A percentile compares a stretch with the other conserved stretches of the same genome.
Conservation (phyloP, 2,329 filamentous ascomycete genomes). For the Aspergillus viridinutans region DNA sequence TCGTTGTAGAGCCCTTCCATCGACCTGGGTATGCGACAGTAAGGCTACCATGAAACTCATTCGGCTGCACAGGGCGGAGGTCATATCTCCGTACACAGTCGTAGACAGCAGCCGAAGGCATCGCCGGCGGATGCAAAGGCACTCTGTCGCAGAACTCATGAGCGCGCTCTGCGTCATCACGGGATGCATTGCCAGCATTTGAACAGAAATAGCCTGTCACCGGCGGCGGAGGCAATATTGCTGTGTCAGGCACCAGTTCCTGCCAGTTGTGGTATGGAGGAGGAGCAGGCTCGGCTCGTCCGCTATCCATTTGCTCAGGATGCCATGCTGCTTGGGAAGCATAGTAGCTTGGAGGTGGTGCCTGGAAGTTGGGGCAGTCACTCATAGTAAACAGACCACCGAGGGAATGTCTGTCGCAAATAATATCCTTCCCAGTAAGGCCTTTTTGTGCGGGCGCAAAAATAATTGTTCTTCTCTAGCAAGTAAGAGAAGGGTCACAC, state of each 20-base stretch:
- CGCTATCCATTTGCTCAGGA: neutral
- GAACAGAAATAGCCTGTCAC: conserved; percentile 51
- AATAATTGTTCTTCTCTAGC: neutral
- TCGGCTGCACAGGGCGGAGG: conserved; percentile 43
- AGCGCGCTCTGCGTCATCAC: conserved; percentile 52
- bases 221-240: conserved; percentile 58
- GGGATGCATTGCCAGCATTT: conserved; percentile 54
- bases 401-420: neutral
- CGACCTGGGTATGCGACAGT: conserved; percentile 29
- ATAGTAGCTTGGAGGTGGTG: conserved; percentile 20
- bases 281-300: conserved; percentile 29
- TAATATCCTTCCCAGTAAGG: neutral
- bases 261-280: conserved; percentile 62
- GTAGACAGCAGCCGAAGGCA: conserved; percentile 41
- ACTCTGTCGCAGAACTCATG: conserved; percentile 51
- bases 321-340: conserved; percentile 7
- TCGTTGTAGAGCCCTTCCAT: conserved; percentile 45
- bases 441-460: neutral
- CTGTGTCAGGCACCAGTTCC: conserved; percentile 53
- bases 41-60: conserved; percentile 41
- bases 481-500: neutral
- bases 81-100: conserved; percentile 41
- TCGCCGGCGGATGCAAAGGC: conserved; percentile 49
- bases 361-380: neutral
- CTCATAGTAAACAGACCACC: neutral